Evolutionary conservation across 192 early-diverging fungal genomes (phyloP), one percentile per base, ranked within the genome.

Genomic region (Gamsiella multidivaricata): DNA sequence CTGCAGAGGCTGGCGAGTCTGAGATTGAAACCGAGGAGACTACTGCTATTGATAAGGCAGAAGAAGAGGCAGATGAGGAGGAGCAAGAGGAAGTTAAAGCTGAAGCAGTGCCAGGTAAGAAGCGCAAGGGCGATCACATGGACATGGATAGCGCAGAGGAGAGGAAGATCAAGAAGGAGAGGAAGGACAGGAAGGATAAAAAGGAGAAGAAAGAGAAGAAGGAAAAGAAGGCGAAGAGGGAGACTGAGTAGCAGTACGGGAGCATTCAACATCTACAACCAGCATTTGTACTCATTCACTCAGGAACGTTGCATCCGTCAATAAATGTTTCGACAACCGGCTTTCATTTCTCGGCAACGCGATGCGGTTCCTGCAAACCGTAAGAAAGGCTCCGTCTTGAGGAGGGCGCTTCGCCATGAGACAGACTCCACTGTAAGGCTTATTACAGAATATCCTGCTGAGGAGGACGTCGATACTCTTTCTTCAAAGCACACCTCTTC

Each of bases 131-230:
- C 23, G 62, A 64, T 10, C 42, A 66, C 14, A 61, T 20, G 15
- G 80, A 74, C 22, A 69, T 67, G 15, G 75, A 69, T 43, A 61
- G 42, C 2, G 18, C 42, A 11, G 29, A 43, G 3, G 57, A 42
- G 33, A 79, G 79, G 69, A 74, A 81, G 52, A 51, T 50, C 28
- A 73, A 79, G 65, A 70, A 75, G 43, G 58, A 80, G 5, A 75
- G 60, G 46, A 75, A 76, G 37, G 65, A 54, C 0, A 76, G 62
- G 57, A 76, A 76, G 53, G 65, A 76, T 8, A 70, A 83, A 70
- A 68, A 70, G 57, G 67, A 81, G 36, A 80, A 76, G 51, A 64
- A 66, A 17, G 56, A 68, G 26, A 83, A 69, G 52, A 69, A 81
- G 62, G 53, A 58, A 23, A 74, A 69, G 54, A 54, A 81, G 18